Evolutionary conservation across 306 rosid genomes (phyloP).

Genomic region (Sophora flavescens): DNA sequence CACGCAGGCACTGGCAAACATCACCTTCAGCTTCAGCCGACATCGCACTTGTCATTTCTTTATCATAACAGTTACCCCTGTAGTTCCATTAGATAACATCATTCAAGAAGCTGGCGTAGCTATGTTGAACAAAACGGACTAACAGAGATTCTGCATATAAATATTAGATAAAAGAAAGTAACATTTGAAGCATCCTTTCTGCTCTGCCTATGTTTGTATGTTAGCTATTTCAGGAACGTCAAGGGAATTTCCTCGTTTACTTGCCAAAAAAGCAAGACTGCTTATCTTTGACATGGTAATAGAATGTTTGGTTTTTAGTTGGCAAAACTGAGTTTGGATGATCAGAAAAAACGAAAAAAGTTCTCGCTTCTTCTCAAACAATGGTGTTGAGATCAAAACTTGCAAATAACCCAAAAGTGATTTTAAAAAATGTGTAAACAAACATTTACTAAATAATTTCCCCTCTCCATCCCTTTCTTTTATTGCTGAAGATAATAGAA

Average conservation of each 20-base stretch:
- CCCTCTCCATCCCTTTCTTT: not conserved
- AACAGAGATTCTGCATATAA: not conserved
- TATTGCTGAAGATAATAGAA: not conserved
- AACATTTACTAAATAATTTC: not conserved
- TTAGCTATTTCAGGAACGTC: too few relatives aligned
- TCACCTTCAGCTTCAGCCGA: slow-evolving; percentile 31
- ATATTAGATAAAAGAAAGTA: too few relatives aligned
- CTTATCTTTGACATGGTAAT: not conserved
- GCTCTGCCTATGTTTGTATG: too few relatives aligned
- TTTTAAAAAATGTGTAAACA: too few relatives aligned
- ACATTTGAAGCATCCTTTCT: too few relatives aligned
- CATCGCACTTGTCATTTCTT: slow-evolving; percentile 57
- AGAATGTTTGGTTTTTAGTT: too few relatives aligned
- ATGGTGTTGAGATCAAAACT: too few relatives aligned
- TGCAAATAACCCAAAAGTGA: too few relatives aligned
- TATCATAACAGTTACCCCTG: slow-evolving; percentile 51
- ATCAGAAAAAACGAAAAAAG: too few relatives aligned
- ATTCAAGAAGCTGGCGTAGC: slow-evolving; percentile 22
- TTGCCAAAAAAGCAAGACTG: not conserved
- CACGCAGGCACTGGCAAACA: slow-evolving; percentile 39
- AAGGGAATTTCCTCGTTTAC: not conserved
- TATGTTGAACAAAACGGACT: not conserved
- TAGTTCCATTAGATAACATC: not conserved
- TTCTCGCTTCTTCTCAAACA: too few relatives aligned
- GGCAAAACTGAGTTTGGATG: too few relatives aligned